Base-by-base conservation (phyloP, 805 yeast species). In the Pichia exigua region DNA sequence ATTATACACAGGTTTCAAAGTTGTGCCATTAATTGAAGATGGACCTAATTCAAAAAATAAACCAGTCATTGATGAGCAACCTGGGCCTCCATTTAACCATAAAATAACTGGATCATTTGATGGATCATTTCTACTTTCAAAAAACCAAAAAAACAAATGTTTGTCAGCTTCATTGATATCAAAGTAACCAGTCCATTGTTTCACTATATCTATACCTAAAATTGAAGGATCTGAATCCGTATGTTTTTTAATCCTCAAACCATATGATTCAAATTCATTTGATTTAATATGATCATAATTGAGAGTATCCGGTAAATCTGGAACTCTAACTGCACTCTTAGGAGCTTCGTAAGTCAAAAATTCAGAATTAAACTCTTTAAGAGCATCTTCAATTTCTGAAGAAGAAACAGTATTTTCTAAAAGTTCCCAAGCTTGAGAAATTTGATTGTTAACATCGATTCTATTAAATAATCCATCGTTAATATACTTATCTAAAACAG, bases 11-110 rank as follows among this genome's bases (percentile, higher is more conserved):
- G 91, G 91, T 61, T 78, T 77, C 54, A 82, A 65, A 27, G 84
- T 78, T 42, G 78, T 66, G 53, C 74, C 77, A 44, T 61, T 53
- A 55, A 88, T 81, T 22, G 82, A 74, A 2, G 95, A 75, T 17
- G 96, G 92, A 28, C 96, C 96, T 60, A 88, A 75, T 66, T 89
- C 96, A 65, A 87, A 87, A 65, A 88, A 85, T 58, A 87, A 75
- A 0, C 96, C 96, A 15, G 95, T 87, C 70, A 87, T 70, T 12
- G 95, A 87, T 17, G 95, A 86, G 70, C 96, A 89, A 4, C 97
- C 97, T 44, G 97, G 96, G 18, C 97, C 97, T 60, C 97, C 97
- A 65, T 89, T 89, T 64, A 89, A 76, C 96, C 97, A 90, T 59
- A 92, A 74, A 47, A 90, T 78, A 42, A 88, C 74, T 1, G 96